Conservation (phyloP, 768 basidiomycete genomes). For the Boletales sp. region DNA sequence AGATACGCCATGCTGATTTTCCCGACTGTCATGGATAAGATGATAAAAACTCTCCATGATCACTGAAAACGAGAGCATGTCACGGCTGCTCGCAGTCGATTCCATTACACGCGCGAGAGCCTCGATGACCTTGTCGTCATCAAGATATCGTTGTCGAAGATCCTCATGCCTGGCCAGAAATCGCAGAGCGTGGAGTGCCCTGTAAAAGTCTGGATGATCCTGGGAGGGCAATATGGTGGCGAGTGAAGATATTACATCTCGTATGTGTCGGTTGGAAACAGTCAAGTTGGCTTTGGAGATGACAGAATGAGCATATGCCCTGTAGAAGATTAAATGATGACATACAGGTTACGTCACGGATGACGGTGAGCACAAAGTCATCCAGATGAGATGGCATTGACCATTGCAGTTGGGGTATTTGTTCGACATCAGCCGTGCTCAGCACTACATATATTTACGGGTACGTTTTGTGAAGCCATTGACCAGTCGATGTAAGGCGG, state of each 20-base stretch:
- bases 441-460: background rate
- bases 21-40: conserved; percentile 1
- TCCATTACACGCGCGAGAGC: background rate
- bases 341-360: conserved; percentile 1
- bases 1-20: background rate
- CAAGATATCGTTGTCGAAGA: background rate
- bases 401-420: background rate
- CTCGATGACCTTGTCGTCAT: background rate
- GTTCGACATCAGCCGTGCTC: background rate
- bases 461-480: background rate
- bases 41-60: background rate
- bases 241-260: background rate
- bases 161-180: background rate
- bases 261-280: background rate
- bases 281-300: background rate
- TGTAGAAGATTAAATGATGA: background rate
- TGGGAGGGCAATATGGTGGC: background rate
- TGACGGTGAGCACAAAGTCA: background rate
- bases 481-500: background rate
- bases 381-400: background rate
- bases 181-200: background rate
- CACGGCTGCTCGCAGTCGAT: too few relatives aligned
- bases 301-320: background rate
- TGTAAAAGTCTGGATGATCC: background rate
- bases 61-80: background rate